Percentiles rank a stretch among this genome's conserved stretches.
Evolutionary conservation across 2,329 filamentous ascomycete genomes (phyloP).

Genomic region (Talaromyces amestolkiae): DNA sequence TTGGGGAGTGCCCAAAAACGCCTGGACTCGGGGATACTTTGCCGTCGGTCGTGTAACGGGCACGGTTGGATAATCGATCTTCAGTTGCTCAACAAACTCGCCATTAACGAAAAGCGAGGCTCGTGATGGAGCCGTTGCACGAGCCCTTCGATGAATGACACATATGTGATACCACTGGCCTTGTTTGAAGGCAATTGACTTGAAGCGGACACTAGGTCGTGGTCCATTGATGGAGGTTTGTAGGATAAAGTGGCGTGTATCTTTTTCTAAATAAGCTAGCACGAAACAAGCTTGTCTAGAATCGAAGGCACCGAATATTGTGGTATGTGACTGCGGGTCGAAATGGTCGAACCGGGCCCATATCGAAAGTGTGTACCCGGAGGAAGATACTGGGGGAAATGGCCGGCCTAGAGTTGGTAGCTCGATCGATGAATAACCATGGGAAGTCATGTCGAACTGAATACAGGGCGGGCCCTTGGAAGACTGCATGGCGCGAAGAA

Average conservation of each 20-base stretch:
- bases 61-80: constrained; percentile 78
- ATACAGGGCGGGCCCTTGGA: constrained; percentile 80
- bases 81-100: constrained; percentile 88
- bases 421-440: constrained; percentile 88
- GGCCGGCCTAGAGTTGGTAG: constrained; percentile 77
- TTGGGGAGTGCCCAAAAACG: constrained; percentile 88
- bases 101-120: constrained; percentile 89
- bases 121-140: constrained; percentile 71
- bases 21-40: constrained; percentile 66
- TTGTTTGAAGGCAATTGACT: constrained; percentile 71
- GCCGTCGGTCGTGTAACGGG: constrained; percentile 62
- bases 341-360: constrained; percentile 90
- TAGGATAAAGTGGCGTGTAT: constrained; percentile 89
- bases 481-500: constrained; percentile 68
- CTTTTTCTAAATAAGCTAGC: constrained; percentile 87
- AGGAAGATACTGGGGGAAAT: constrained; percentile 77
- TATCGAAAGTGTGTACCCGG: constrained; percentile 82
- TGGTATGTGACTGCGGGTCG: constrained; percentile 82
- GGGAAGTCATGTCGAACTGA: constrained; percentile 86
- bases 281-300: constrained; percentile 88
- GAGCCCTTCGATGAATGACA: constrained; percentile 77
- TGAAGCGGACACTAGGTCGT: constrained; percentile 90
- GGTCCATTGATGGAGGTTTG: constrained; percentile 89
- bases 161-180: constrained; percentile 90
- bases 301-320: constrained; percentile 93